phyloP scores from a whole-genome alignment of 2,329 filamentous ascomycete species.

The Teratosphaeriaceae sp. region DNA sequence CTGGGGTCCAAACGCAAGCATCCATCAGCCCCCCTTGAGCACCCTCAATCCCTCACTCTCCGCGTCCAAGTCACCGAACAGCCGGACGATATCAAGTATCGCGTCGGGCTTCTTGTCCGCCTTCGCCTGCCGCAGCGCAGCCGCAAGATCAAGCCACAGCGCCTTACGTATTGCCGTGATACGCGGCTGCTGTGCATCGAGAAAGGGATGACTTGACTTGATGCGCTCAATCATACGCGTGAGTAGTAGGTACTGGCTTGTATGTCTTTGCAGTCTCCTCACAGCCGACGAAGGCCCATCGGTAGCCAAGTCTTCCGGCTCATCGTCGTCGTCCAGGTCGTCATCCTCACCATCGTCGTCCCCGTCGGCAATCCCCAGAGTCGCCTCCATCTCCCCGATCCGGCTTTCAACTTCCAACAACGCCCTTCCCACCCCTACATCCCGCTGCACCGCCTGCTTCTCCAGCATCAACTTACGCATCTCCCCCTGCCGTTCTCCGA shows the following conservation, averaged over 20 bases:
- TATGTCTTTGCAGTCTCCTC: conserved; percentile 47
- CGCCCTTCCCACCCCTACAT: conserved; percentile 55
- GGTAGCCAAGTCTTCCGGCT: conserved; percentile 28
- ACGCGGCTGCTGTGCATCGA: conserved; percentile 50
- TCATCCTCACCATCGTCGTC: conserved; percentile 23
- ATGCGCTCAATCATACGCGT: conserved; percentile 45
- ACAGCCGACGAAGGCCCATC: conserved; percentile 30
- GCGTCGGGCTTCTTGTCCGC: conserved; percentile 33
- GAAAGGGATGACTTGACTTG: conserved; percentile 56
- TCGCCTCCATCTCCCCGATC: conserved; percentile 56
- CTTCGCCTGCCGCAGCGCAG: conserved; percentile 53
- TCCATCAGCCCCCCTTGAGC: conserved; percentile 36
- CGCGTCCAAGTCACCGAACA: conserved; percentile 58
- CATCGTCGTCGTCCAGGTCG: conserved; percentile 26
- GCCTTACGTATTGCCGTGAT: conserved; percentile 55
- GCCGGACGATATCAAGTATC: conserved; percentile 50
- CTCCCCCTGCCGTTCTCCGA: conserved; percentile 58
- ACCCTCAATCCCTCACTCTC: conserved; percentile 53
- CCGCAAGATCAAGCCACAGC: conserved; percentile 58
- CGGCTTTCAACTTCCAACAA: conserved; percentile 63
- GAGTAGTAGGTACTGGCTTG: conserved; percentile 52
- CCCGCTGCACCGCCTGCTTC: conserved; percentile 55
- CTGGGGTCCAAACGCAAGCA: too few relatives aligned
- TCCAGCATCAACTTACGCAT: conserved; percentile 58
- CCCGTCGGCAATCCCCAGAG: conserved; percentile 40